phyloP scores from a whole-genome alignment of 108 stramenopile species.

The Skeletonema menzelii region DNA sequence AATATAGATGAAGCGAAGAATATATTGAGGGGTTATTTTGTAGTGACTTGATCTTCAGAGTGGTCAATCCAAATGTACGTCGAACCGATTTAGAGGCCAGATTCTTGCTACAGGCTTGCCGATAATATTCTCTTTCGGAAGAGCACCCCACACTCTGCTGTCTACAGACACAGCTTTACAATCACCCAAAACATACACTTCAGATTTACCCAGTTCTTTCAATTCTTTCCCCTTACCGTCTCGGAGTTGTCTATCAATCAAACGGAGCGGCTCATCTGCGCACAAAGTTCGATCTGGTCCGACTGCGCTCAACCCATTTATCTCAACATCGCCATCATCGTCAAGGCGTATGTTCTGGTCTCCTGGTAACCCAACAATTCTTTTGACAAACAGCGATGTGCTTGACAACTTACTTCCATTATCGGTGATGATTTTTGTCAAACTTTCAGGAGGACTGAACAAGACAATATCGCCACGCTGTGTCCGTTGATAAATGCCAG shows the following conservation, averaged over 20 bases:
- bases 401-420: slow-evolving; percentile 37
- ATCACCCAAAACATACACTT: slow-evolving; percentile 50
- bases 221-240: slow-evolving; percentile 40
- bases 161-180: slow-evolving; percentile 49
- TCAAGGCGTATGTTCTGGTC: slow-evolving; percentile 30
- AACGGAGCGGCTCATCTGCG: slow-evolving; percentile 41
- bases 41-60: background rate
- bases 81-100: slow-evolving; percentile 43
- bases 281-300: slow-evolving; percentile 40
- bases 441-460: slow-evolving; percentile 52
- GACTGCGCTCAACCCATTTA: slow-evolving; percentile 24
- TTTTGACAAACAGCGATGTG: slow-evolving; percentile 45
- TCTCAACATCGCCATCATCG: slow-evolving; percentile 21
- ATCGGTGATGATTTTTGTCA: slow-evolving; percentile 38
- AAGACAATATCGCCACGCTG: slow-evolving; percentile 50
- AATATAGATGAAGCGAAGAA: background rate
- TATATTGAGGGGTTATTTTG: background rate
- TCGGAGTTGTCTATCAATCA: slow-evolving; percentile 38
- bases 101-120: slow-evolving; percentile 43
- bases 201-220: slow-evolving; percentile 17
- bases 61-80: background rate
- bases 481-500: slow-evolving; percentile 38
- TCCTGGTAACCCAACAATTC: slow-evolving; percentile 45
- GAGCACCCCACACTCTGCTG: slow-evolving; percentile 43
- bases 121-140: slow-evolving; percentile 41